Base-by-base conservation (phyloP, 164 flowering plant species). In the Magnolia changhungtana region DNA sequence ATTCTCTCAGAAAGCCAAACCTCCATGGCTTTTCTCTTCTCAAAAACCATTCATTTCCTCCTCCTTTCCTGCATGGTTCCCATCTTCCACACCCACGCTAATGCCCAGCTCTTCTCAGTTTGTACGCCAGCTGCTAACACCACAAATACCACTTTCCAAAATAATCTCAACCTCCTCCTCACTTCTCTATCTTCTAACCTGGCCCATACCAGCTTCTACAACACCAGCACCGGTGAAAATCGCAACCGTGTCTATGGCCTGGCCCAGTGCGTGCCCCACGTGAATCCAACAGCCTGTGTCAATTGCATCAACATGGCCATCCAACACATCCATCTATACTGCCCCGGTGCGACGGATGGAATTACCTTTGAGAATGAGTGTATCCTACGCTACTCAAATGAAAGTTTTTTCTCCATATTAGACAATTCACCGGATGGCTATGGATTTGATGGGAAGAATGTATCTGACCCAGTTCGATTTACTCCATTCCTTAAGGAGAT, bases 81-180 rank as follows among this genome's bases (percentile, higher is more conserved):
- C 21, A 59, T 4, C 66, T 8, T 58, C 31, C 55, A 19, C 8
- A 10, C 21, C 61, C 10, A 29, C 2, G 2, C 19, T 11, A 7
- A 21, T 29, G 23, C 52, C 58, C 45, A 1, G 8, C 14, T 31
- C 3, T 14, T 45, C 63, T 19, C 24, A 18, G 4, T 69, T 63
- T 10, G 14, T 10, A 59, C 58, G n/a, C n/a, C n/a, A 18, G n/a
- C 7, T 73, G 45, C 66, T 7, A 72, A 72, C 75, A 51, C 79
- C 2, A 24, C 20, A 19, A 74, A 74, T 13, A 75, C 74, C 52
- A 13, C 20, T 14, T 82, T 27, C 63, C 11, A 61, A 4, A 7
- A 59, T 14, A 82, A 77, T 63, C 82, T 77, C n/a, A 52, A 52
- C 63, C 50, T 49, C 1, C 71, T 79, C 59, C 71, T 82, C 11